Evolutionary conservation across 306 rosid genomes (phyloP).

Genomic region (Spatholobus suberectus): DNA sequence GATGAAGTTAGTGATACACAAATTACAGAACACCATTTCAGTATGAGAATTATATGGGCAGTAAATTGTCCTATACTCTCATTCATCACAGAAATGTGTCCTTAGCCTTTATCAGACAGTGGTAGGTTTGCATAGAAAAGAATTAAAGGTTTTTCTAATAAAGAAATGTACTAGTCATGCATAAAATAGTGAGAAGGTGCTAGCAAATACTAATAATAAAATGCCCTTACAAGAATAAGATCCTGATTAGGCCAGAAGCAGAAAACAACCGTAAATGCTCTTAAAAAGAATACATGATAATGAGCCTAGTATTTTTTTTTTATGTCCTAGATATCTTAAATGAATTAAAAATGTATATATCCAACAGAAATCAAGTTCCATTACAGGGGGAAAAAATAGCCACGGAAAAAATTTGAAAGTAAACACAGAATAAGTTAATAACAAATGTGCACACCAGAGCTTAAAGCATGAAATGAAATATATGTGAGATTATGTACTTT

Average conservation of each 20-base stretch:
- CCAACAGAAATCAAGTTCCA: slow-evolving; percentile 1
- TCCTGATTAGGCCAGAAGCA: neutral
- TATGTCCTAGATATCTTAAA: slow-evolving; percentile 10
- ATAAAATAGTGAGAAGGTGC: slow-evolving; percentile 24
- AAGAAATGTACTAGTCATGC: slow-evolving; percentile 5
- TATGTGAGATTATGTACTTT: slow-evolving; percentile 14
- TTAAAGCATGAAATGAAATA: slow-evolving; percentile 23
- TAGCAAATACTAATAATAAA: slow-evolving; percentile 4
- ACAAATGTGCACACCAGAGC: slow-evolving; percentile 12
- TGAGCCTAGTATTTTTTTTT: neutral
- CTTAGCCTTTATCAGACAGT: slow-evolving; percentile 14
- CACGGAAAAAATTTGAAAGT: slow-evolving; percentile 15
- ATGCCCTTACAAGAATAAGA: neutral
- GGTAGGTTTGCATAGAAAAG: neutral
- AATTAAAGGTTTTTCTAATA: slow-evolving; percentile 15
- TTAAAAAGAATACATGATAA: neutral
- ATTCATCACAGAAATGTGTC: slow-evolving; percentile 18
- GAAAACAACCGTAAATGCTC: neutral
- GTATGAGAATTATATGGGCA: neutral
- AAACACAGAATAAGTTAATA: slow-evolving; percentile 13
- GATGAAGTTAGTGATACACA: slow-evolving; percentile 42
- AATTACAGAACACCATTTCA: slow-evolving; percentile 21
- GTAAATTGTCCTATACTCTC: slow-evolving; percentile 28
- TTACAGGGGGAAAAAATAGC: neutral
- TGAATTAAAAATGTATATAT: neutral